Conservation (phyloP, 2,329 filamentous ascomycete species). For the Plenodomus tracheiphilus region DNA sequence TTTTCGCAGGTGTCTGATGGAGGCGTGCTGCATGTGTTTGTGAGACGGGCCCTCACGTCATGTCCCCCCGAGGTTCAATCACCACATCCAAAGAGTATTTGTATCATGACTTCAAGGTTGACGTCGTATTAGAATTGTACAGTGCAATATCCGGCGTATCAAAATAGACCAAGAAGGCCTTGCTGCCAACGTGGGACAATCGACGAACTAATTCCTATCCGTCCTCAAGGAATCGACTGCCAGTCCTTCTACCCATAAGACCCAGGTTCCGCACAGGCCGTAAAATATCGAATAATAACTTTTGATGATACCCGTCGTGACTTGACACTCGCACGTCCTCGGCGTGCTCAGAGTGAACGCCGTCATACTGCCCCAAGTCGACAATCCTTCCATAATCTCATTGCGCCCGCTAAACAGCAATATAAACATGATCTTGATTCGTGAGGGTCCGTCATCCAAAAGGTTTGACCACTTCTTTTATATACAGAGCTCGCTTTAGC, state of each 20-base stretch:
- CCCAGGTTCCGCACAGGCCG: neutral
- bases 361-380: constrained; percentile 19
- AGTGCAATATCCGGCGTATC: constrained; percentile 17
- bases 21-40: too few species aligned
- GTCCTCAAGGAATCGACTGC: too few species aligned
- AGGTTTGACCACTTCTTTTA: neutral
- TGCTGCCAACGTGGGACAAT: constrained; percentile 8
- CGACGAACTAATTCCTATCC: neutral
- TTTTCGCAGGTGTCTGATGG: too few species aligned
- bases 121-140: constrained; percentile 26
- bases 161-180: constrained; percentile 8
- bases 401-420: constrained; percentile 39
- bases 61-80: constrained; percentile 17
- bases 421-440: constrained; percentile 18
- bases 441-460: neutral
- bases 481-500: neutral
- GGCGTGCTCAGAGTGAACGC: constrained; percentile 17
- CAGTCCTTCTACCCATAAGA: constrained; percentile 1
- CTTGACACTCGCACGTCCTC: constrained; percentile 7
- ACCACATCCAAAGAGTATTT: constrained; percentile 7
- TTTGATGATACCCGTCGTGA: constrained; percentile 29
- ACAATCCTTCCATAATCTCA: neutral
- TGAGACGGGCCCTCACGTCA: constrained; percentile 1
- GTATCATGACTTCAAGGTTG: constrained; percentile 13
- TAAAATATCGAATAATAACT: constrained; percentile 19